These are phyloP conservation scores for Flaveria sonorensis DNA, from an alignment of 129 eudicot genomes.

Conservation along the genomic window DNA sequence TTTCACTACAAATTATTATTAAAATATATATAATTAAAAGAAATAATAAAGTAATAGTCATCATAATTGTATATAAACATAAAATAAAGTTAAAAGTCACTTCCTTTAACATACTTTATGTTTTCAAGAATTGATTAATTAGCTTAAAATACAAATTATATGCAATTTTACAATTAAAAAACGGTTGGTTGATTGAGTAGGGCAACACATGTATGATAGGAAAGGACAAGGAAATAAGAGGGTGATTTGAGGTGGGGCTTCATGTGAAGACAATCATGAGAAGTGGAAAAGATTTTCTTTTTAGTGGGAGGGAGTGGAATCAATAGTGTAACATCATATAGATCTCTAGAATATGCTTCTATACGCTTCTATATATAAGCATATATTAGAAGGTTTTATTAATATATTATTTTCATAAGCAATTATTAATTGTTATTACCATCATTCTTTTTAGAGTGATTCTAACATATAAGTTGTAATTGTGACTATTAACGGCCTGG, in stretches of 20 bases:
- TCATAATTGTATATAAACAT: neutral
- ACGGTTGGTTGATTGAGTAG: constrained; percentile 23
- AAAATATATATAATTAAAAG: neutral
- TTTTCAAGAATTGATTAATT: neutral
- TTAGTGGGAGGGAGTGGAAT: constrained; percentile 16
- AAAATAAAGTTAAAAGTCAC: neutral
- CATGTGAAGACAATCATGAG: constrained; percentile 37
- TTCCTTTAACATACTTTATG: neutral
- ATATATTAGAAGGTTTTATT: neutral
- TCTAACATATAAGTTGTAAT: neutral
- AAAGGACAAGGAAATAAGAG: constrained; percentile 31
- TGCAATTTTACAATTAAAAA: neutral
- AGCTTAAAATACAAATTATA: neutral
- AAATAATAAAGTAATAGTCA: neutral
- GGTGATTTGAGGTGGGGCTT: constrained; percentile 24
- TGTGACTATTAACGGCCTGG: no score
- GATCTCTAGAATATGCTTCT: constrained; percentile 25
- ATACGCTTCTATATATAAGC: constrained; percentile 16
- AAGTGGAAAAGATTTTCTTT: constrained; percentile 33
- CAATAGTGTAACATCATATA: constrained; percentile 24
- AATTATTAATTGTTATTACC: no score
- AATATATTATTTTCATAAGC: no score
- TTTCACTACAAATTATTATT: neutral
- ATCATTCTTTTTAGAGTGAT: neutral
- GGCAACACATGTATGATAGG: constrained; percentile 33